Percentiles rank a stretch among this genome's conserved stretches.
Conservation (phyloP, 768 basidiomycete genomes). For the Mycena olivaceomarginata region DNA sequence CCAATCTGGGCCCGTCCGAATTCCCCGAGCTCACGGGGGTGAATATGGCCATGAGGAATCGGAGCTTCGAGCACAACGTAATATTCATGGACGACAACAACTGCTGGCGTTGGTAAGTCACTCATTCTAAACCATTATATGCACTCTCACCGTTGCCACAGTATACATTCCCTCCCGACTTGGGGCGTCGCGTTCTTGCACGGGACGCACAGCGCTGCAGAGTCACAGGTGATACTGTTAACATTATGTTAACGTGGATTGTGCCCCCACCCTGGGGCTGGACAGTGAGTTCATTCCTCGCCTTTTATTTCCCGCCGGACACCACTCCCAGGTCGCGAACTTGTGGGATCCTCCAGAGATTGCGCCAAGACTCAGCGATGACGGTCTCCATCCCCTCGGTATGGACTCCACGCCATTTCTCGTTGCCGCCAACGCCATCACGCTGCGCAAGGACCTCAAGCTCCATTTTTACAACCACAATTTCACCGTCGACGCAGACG, state of each 20-base stretch:
- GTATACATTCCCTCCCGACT: conserved; percentile 15
- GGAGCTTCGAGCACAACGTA: too few relatives aligned
- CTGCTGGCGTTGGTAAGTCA: background rate
- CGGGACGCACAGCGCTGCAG: conserved; percentile 16
- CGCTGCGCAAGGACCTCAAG: conserved; percentile 9
- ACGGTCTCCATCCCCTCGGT: too few relatives aligned
- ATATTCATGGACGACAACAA: background rate
- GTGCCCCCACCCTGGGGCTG: conserved; percentile 24
- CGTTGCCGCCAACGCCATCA: conserved; percentile 25
- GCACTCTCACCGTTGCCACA: background rate
- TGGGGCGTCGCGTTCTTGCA: background rate
- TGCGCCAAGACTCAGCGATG: too few relatives aligned
- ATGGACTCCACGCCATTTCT: conserved; percentile 13
- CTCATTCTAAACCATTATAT: background rate
- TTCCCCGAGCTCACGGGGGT: too few relatives aligned
- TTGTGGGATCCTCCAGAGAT: too few relatives aligned
- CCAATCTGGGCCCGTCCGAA: too few relatives aligned
- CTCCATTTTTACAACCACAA: conserved; percentile 33
- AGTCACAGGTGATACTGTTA: background rate
- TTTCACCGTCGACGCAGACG: conserved; percentile 29
- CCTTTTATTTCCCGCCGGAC: too few relatives aligned
- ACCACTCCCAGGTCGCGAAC: too few relatives aligned
- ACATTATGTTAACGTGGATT: conserved; percentile 20
- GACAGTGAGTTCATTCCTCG: background rate
- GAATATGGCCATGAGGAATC: too few relatives aligned